Evolutionary conservation across 139 green algal genomes (phyloP), one percentile per base, ranked within the genome.

Genomic region (Volvox africanus): DNA sequence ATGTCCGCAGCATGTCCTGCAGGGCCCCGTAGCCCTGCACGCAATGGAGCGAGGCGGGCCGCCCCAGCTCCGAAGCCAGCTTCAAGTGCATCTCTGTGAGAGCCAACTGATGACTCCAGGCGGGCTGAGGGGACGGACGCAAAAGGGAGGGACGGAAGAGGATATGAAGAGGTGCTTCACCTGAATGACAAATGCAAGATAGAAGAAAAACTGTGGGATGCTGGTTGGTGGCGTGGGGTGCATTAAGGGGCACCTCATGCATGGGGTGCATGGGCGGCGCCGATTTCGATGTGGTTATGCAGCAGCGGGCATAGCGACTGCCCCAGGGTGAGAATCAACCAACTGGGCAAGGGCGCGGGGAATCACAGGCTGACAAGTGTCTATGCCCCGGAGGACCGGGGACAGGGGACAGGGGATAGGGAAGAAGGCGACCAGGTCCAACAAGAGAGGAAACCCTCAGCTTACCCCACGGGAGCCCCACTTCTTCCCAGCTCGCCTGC

Each of bases 11-110:
- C 80, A 92, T 30, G 16, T 93, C 83, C 76, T 80, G 61, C 44
- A 94, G 89, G 77, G 86, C 61, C 0, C 94, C 94, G 61, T 82
- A 89, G 17, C 69, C 69, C 69, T 82, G 69, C 69, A 97, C 95
- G 88, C 95, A 97, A 92, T 97, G 95, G 88, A 97, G 68, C 11
- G 91, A 95, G n/a, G 95, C 93, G 2, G 95, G 95, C n/a, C 93
- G 85, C 0, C 88, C 28, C 50, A 96, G 88, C 91, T 96, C 92
- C 14, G 87, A 82, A 33, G 95, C 95, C 33, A 97, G 82, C 36
- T 32, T 17, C 80, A 97, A 82, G 88, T 97, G 95, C 73, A 33
- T 11, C 55, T 91, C 37, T 32, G 95, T 91, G 1, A 96, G 65
- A 3, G 61, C 55, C 87, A 93, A 44, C 91, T 96, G 94, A 83